Evolutionary conservation across 192 early-diverging fungal species (phyloP), one percentile per base, ranked within the genome.

Genomic region (Mortierella antarctica): DNA sequence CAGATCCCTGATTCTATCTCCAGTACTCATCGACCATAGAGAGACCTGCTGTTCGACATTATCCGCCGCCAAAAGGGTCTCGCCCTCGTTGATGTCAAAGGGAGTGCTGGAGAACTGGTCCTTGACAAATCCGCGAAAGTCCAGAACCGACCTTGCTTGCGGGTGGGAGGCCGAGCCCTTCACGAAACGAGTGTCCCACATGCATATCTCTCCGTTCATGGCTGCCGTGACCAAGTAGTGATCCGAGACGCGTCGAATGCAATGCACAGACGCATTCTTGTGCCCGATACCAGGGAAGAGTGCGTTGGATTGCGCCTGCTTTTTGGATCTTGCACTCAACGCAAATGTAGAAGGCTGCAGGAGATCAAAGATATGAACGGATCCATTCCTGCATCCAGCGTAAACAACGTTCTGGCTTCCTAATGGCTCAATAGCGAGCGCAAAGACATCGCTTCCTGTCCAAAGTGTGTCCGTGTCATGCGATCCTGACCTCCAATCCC

Each of bases 361-460:
- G 12, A 80, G 39, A 64, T 80, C 77, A 56, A 70, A 80, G 1
- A 72, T 54, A 11, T 21, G 41, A 9, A 80, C 77, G 10, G 23
- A 52, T 6, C 77, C 77, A 23, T 80, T 80, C 60, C 77, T 72
- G 23, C 77, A 80, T 14, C 77, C 77, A 17, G 65, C 69, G 63
- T 80, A 80, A 7, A 80, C 58, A 55, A 72, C 23, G 50, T 71
- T 61, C 12, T 61, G 20, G 12, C 48, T 48, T 4, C 48, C 50
- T 0, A 17, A 50, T 47, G 65, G 70, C 11, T 80, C 65, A 41
- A 80, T 68, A 5, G 56, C 70, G 0, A 72, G 14, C 18, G 77
- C 72, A 52, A 80, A 80, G 17, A 80, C 68, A 31, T 80, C 77
- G 20, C 77, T 80, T n/a, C 77, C 77, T 1, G 63, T 70, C 77